Percentiles rank a stretch among this genome's conserved stretches.
Conservation (phyloP, 1,139 yeast genomes). For the Pichia inconspicua region DNA sequence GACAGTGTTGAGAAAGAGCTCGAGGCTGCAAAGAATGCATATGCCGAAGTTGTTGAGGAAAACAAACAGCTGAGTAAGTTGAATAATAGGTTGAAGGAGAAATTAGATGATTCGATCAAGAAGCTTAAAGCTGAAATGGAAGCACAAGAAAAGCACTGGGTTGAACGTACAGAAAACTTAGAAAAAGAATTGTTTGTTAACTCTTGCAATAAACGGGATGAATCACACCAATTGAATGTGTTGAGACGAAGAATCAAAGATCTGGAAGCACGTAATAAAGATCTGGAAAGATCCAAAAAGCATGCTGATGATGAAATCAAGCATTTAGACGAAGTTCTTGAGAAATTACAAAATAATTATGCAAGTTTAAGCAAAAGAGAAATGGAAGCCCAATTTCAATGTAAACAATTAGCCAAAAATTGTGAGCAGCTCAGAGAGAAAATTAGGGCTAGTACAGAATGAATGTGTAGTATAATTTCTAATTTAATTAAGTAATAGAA, state of each 20-base stretch:
- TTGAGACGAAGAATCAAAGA: constrained; percentile 32
- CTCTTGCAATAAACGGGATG: constrained; percentile 32
- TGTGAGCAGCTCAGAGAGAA: constrained; percentile 46
- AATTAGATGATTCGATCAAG: constrained; percentile 24
- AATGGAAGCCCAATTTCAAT: constrained; percentile 33
- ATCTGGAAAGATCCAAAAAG: constrained; percentile 22
- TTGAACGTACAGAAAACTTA: constrained; percentile 28
- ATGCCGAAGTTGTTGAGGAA: constrained; percentile 28
- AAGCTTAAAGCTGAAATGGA: constrained; percentile 24
- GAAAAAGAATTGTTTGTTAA: constrained; percentile 28
- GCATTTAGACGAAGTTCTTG: constrained; percentile 28
- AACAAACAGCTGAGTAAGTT: constrained; percentile 32
- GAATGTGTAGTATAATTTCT: background rate
- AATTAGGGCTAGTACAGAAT: background rate
- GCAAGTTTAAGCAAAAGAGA: constrained; percentile 37
- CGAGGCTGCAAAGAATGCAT: constrained; percentile 20
- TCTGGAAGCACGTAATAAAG: constrained; percentile 24
- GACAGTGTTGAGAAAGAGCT: constrained; percentile 14
- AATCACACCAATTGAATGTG: constrained; percentile 31
- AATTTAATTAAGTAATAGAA: background rate
- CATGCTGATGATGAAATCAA: constrained; percentile 26
- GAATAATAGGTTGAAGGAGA: constrained; percentile 29
- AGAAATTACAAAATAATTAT: constrained; percentile 32
- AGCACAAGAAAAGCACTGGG: constrained; percentile 33
- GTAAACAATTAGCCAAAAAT: constrained; percentile 41